Percentiles rank a stretch among this genome's conserved stretches.
Evolutionary conservation across 176 grass and related monocot genomes (phyloP).

Genomic region (Oryza meridionalis): DNA sequence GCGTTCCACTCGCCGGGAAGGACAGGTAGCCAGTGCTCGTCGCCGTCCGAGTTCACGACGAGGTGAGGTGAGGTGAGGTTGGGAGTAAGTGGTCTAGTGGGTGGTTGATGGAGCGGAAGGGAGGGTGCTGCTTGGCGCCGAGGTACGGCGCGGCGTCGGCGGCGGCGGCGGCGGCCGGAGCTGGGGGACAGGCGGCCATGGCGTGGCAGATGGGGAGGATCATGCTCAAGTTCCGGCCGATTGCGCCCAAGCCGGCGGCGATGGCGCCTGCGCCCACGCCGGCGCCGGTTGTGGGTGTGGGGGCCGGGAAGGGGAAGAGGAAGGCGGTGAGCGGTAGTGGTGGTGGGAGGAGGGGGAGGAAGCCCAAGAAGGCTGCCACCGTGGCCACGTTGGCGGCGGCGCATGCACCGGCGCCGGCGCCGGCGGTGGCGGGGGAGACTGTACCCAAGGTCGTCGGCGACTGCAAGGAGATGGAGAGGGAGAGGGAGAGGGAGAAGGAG

Average conservation of each 20-base stretch:
- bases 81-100: not conserved
- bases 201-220: slow-evolving; percentile 65
- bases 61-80: not conserved
- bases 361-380: slow-evolving; percentile 34
- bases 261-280: slow-evolving; percentile 32
- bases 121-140: slow-evolving; percentile 57
- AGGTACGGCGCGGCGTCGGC: slow-evolving; percentile 18
- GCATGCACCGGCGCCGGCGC: not conserved
- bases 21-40: not conserved
- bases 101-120: slow-evolving; percentile 64
- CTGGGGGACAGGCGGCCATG: not conserved
- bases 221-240: slow-evolving; percentile 87
- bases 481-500: slow-evolving; percentile 33
- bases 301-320: slow-evolving; percentile 33
- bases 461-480: not conserved
- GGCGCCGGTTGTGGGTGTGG: not conserved
- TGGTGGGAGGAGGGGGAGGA: slow-evolving; percentile 33
- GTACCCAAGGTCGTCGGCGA: not conserved
- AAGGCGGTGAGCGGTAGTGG: not conserved
- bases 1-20: not conserved
- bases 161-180: not conserved
- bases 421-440: not conserved
- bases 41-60: not conserved
- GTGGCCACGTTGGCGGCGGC: too few relatives aligned
- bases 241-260: slow-evolving; percentile 73